Conservation (phyloP, 208 protist genomes). For the Porcisia hertigi region DNA sequence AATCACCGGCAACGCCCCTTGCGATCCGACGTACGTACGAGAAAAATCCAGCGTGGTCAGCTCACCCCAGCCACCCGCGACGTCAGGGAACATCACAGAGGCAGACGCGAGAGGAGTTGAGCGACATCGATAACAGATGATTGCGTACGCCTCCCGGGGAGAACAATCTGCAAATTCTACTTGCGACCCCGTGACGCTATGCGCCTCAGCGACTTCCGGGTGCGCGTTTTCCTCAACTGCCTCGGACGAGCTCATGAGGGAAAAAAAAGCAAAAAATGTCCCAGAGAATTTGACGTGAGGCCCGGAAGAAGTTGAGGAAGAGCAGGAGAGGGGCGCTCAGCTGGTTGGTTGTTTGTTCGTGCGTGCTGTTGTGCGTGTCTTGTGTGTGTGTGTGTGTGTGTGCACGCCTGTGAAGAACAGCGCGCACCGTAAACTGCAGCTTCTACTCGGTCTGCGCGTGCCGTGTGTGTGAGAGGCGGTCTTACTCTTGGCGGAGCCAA, state of each 20-base stretch:
- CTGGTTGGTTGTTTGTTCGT: too few relatives aligned
- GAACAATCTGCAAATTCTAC: slow-evolving; percentile 43
- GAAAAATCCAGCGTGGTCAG: slow-evolving; percentile 57
- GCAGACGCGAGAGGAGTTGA: slow-evolving; percentile 46
- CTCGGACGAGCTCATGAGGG: background rate
- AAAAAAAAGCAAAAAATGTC: background rate
- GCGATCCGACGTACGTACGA: slow-evolving; percentile 65
- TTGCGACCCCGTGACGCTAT: slow-evolving; percentile 48
- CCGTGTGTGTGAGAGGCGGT: background rate
- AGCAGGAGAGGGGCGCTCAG: background rate
- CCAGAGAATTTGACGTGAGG: background rate
- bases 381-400: background rate
- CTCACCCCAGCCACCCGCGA: slow-evolving; percentile 45
- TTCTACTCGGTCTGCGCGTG: background rate
- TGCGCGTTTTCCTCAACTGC: slow-evolving; percentile 23
- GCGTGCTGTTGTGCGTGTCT: background rate
- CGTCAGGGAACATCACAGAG: slow-evolving; percentile 44
- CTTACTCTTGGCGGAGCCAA: background rate
- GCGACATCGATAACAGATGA: slow-evolving; percentile 40
- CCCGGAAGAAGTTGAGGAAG: background rate
- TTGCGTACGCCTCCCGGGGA: slow-evolving; percentile 51
- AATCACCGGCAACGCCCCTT: slow-evolving; percentile 47
- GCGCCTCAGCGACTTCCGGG: slow-evolving; percentile 26
- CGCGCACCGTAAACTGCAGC: background rate
- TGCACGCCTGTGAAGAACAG: background rate